Evolutionary conservation across 441 rosid genomes (phyloP).

Genomic region (Eruca vesicaria): DNA sequence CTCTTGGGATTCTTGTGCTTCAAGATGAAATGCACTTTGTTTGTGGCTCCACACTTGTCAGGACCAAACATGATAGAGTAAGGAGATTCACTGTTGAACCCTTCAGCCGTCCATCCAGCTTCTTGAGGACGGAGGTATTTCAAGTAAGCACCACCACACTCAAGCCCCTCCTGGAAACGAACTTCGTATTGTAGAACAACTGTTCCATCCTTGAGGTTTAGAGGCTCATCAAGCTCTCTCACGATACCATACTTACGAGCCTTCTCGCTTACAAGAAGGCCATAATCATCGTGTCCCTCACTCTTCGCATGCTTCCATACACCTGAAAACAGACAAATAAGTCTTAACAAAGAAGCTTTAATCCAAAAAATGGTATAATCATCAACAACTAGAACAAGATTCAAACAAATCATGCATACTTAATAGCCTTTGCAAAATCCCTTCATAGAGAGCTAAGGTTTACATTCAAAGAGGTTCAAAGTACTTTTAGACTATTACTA

Average conservation of each 20-base stretch:
- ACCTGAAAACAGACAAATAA: slow-evolving; percentile 46
- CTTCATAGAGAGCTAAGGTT: too few relatives aligned
- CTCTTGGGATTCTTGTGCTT: slow-evolving; percentile 98
- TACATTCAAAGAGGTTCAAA: background rate
- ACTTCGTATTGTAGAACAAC: slow-evolving; percentile 82
- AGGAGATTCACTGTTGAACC: slow-evolving; percentile 77
- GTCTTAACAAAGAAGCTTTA: slow-evolving; percentile 7
- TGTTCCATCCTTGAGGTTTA: slow-evolving; percentile 74
- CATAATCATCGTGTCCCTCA: slow-evolving; percentile 92
- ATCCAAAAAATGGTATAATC: background rate
- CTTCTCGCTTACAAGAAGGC: slow-evolving; percentile 89
- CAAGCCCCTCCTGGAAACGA: slow-evolving; percentile 91
- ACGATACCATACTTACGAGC: slow-evolving; percentile 92
- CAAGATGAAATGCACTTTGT: slow-evolving; percentile 94
- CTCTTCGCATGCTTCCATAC: slow-evolving; percentile 90
- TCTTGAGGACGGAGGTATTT: slow-evolving; percentile 91
- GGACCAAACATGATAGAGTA: slow-evolving; percentile 98
- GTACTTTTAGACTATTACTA: background rate
- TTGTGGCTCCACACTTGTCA: slow-evolving; percentile 92
- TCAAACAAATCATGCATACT: background rate
- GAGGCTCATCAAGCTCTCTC: slow-evolving; percentile 64
- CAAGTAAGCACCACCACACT: slow-evolving; percentile 97
- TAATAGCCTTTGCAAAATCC: background rate
- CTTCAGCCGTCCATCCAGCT: slow-evolving; percentile 78
- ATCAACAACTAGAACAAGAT: background rate